phyloP scores from a whole-genome alignment of 176 grass and related monocot species.

The bread wheat (Triticum aestivum) region IWGSC_CS_RefSeq_v2.1 NC_057808.1:457663045-457663544 shows the following conservation, averaged over 20 bases:
- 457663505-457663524: background rate
- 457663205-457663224: background rate
- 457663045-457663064: conserved; percentile 2
- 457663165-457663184: conserved; percentile 62
- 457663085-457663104: conserved; percentile 99
- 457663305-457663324: conserved; percentile 92
- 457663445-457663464: conserved; percentile 84
- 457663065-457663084: conserved; percentile 79
- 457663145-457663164: conserved; percentile 99
- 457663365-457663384: conserved; percentile 89
- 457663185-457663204: background rate
- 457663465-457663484: conserved; percentile 55
- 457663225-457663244: background rate
- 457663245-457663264: conserved; percentile 47
- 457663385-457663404: conserved; percentile 94
- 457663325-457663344: conserved; percentile 99
- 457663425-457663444: conserved; percentile 98
- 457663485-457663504: conserved; percentile 26
- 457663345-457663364: conserved; percentile 97
- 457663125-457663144: conserved; percentile 91
- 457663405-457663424: conserved; percentile 99
- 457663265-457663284: conserved; percentile 90
- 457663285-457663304: conserved; percentile 89
- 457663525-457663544: conserved; percentile 26
- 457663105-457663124: conserved; percentile 94